Base-by-base conservation (phyloP, 257 asterid genomes). In the Plectranthus barbatus region DNA sequence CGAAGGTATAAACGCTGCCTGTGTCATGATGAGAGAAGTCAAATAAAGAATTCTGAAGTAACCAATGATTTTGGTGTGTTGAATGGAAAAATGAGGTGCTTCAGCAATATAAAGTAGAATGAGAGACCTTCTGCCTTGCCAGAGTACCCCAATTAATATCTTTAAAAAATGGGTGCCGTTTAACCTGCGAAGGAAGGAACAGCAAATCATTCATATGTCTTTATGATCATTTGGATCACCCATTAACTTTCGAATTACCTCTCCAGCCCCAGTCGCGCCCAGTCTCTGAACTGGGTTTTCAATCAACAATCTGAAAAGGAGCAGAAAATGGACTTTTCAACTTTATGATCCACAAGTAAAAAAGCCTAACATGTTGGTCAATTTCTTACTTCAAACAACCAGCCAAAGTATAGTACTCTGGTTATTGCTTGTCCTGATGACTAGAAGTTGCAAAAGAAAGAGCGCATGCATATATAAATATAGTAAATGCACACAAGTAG, bases 1-100 rank as follows among this genome's bases (percentile, higher is more conserved):
- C 29, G 88, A 76, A 41, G 99, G 97, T 72, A 93, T 84, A 74
- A 90, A 93, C 29, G 96, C 68, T 54, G 99, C 99, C 99, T 93
- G 79, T 60, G 68, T 56, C 67, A 81, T 48, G 54, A 19, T 34
- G 21, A 71, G 53, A 69, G 13, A 69, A 54, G 3, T 33, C 50
- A 15, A 72, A 10, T 24, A 33, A 62, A 66, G 26, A 33, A 26
- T 56, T 60, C 51, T 34, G 64, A 31, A 68, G 59, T 48, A 64
- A 29, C 21, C 26, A 45, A 4, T 24, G 40, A 40, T 57, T 36
- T 60, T 13, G 18, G 56, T 1, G 26, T 4, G 46, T 6, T 26
- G 3, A 20, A 15, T 60, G 19, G 62, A 54, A 64, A 12, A 48
- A 51, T 24, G 56, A 31, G 41, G 62, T 33, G 56, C 24, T 26